Evolutionary conservation across 208 protist genomes (phyloP).

Genomic region (Phytomonas francai): DNA sequence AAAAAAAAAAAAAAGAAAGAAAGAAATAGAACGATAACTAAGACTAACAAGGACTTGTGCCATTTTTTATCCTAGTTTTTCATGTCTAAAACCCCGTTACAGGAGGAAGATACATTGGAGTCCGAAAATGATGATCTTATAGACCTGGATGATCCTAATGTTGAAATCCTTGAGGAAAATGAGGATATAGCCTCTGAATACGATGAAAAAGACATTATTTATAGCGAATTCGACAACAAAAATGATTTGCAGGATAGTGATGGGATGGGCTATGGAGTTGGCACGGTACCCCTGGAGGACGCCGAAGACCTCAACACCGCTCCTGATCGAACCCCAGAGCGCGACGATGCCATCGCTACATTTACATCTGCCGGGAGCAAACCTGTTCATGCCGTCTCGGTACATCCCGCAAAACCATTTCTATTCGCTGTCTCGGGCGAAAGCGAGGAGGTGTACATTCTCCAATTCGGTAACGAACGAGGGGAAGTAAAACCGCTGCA

Average conservation of each 20-base stretch:
- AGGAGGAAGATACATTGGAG: background rate
- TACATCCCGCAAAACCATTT: slow-evolving; percentile 27
- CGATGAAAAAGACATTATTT: slow-evolving; percentile 27
- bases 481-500: slow-evolving; percentile 9
- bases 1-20: slow-evolving; percentile 5
- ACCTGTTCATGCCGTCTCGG: slow-evolving; percentile 56
- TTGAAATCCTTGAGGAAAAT: slow-evolving; percentile 62
- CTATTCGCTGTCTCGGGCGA: slow-evolving; percentile 64
- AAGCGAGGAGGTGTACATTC: slow-evolving; percentile 68
- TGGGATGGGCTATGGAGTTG: slow-evolving; percentile 10
- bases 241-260: slow-evolving; percentile 11
- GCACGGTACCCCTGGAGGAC: slow-evolving; percentile 17
- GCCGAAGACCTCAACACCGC: slow-evolving; percentile 69
- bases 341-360: slow-evolving; percentile 63
- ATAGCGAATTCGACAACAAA: slow-evolving; percentile 14
- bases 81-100: background rate
- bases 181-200: slow-evolving; percentile 22
- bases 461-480: slow-evolving; percentile 13
- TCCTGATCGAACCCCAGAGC: slow-evolving; percentile 65
- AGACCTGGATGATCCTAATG: slow-evolving; percentile 76
- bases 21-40: slow-evolving; percentile 4
- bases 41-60: background rate
- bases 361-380: slow-evolving; percentile 39
- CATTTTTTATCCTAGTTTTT: slow-evolving; percentile 1
- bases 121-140: slow-evolving; percentile 68